A percentile compares a stretch with the other conserved stretches of the same genome.
phyloP scores from a whole-genome alignment of 208 protist genomes.

The Trypanosomatidae sp. region DNA sequence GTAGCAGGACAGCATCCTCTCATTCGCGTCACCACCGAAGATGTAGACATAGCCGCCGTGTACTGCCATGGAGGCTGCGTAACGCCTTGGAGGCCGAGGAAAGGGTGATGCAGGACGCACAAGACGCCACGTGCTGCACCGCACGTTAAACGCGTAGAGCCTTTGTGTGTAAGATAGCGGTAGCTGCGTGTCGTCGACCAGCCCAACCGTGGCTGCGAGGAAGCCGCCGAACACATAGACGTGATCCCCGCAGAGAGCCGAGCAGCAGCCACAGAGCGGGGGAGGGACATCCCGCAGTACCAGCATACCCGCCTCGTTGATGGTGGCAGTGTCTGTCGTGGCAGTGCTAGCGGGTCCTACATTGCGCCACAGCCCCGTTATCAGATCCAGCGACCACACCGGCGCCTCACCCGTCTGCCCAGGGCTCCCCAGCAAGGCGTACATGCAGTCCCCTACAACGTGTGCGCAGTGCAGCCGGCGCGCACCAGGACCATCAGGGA shows the following conservation, averaged over 20 bases:
- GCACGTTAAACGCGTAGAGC: slow-evolving; percentile 54
- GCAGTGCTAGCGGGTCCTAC: slow-evolving; percentile 18
- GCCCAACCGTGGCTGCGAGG: not conserved
- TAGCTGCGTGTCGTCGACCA: not conserved
- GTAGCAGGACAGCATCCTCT: slow-evolving; percentile 36
- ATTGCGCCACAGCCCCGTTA: slow-evolving; percentile 42
- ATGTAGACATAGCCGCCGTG: slow-evolving; percentile 50
- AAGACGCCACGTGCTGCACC: slow-evolving; percentile 29
- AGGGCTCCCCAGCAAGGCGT: slow-evolving; percentile 68
- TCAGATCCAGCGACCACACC: slow-evolving; percentile 74
- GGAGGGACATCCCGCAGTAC: slow-evolving; percentile 9
- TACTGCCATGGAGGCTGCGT: slow-evolving; percentile 53
- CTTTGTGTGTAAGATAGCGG: slow-evolving; percentile 39
- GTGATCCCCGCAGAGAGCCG: slow-evolving; percentile 42
- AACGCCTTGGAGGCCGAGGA: slow-evolving; percentile 43
- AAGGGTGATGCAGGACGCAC: slow-evolving; percentile 2
- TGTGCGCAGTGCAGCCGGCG: slow-evolving; percentile 72
- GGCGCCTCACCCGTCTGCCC: slow-evolving; percentile 8
- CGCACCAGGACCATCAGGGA: slow-evolving; percentile 68
- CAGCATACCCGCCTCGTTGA: no score
- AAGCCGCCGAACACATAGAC: slow-evolving; percentile 78
- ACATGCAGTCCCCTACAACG: slow-evolving; percentile 69
- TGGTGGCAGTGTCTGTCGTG: not conserved
- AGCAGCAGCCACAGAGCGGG: slow-evolving; percentile 55
- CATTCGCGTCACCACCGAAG: slow-evolving; percentile 76